Evolutionary conservation across 1,284 basidiomycete species (phyloP).

Genomic region (Cerioporus squamosus): DNA sequence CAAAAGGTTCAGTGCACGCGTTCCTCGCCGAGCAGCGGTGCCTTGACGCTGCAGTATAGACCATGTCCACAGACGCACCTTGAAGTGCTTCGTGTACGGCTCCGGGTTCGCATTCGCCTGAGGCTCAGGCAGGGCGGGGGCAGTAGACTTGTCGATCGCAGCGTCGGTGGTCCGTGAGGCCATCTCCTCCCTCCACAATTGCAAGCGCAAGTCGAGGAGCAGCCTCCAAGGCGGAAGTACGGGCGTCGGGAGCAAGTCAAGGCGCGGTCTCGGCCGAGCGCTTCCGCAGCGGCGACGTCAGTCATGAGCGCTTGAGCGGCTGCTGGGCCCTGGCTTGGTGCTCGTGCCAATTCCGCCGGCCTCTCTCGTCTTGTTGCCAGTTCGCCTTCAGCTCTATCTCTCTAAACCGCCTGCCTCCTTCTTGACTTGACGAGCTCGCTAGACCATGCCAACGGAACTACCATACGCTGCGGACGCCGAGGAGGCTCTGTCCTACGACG

Average conservation of each 20-base stretch:
- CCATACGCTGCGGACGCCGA: constrained; percentile 97
- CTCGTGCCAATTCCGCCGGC: background rate
- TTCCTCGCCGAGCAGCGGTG: no score
- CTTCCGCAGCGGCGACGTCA: constrained; percentile 3
- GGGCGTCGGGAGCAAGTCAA: background rate
- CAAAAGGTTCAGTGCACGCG: background rate
- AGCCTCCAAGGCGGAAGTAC: background rate
- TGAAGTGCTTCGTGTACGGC: constrained; percentile 32
- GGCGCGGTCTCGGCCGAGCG: background rate
- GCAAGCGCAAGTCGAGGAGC: background rate
- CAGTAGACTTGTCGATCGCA: constrained; percentile 16
- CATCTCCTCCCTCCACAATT: constrained; percentile 10
- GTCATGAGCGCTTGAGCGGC: background rate
- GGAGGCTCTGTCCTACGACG: constrained; percentile 86
- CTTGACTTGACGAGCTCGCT: no score
- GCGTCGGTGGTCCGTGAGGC: constrained; percentile 17
- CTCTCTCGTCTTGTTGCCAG: background rate
- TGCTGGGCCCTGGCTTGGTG: background rate
- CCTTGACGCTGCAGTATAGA: no score
- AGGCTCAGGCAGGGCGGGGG: constrained; percentile 18
- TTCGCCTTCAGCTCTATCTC: background rate
- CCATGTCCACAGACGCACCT: constrained; percentile 16
- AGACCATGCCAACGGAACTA: constrained; percentile 76
- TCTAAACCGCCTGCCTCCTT: background rate
- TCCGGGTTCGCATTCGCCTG: constrained; percentile 27